Conservation (phyloP, 2,329 filamentous ascomycete species). For the Cladosporium austrohemisphaericum region DNA sequence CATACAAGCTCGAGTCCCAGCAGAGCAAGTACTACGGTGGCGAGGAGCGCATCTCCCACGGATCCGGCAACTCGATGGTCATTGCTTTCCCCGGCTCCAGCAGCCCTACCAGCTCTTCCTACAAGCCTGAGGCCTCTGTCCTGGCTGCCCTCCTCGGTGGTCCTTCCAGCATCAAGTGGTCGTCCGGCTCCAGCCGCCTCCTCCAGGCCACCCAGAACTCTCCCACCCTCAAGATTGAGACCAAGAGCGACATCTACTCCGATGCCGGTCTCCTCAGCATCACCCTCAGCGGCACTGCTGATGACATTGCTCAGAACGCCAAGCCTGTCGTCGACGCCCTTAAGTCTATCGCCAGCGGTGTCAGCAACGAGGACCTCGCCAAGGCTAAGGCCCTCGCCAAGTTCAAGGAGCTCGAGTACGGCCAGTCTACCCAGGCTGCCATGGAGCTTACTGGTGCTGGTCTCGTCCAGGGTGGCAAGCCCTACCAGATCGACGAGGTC, state of each 20-base stretch:
- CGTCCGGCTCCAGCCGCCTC: conserved; percentile 84
- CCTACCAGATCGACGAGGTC: conserved; percentile 77
- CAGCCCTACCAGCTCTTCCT: conserved; percentile 64
- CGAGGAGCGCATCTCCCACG: conserved; percentile 82
- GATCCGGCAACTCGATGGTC: conserved; percentile 74
- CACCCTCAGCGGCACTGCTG: conserved; percentile 70
- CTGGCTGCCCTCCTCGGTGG: conserved; percentile 87
- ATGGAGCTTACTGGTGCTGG: conserved; percentile 81
- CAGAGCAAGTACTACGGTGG: conserved; percentile 88
- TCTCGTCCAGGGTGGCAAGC: conserved; percentile 74
- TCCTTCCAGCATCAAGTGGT: conserved; percentile 91
- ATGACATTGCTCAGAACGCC: conserved; percentile 69
- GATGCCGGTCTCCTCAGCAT: conserved; percentile 88
- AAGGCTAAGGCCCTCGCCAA: conserved; percentile 93
- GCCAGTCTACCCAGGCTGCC: conserved; percentile 71
- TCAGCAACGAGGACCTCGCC: conserved; percentile 78
- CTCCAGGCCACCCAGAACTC: conserved; percentile 69
- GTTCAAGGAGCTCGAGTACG: conserved; percentile 81
- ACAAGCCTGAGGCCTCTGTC: conserved; percentile 87
- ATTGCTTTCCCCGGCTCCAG: conserved; percentile 91
- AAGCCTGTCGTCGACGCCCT: conserved; percentile 75
- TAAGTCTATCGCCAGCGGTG: conserved; percentile 68
- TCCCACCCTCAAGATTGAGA: conserved; percentile 64
- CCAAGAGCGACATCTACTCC: conserved; percentile 81
- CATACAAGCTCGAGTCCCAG: conserved; percentile 55